Evolutionary conservation across 2,329 filamentous ascomycete genomes (phyloP), one percentile per base, ranked within the genome.

Genomic region (Ramularia endophylla): DNA sequence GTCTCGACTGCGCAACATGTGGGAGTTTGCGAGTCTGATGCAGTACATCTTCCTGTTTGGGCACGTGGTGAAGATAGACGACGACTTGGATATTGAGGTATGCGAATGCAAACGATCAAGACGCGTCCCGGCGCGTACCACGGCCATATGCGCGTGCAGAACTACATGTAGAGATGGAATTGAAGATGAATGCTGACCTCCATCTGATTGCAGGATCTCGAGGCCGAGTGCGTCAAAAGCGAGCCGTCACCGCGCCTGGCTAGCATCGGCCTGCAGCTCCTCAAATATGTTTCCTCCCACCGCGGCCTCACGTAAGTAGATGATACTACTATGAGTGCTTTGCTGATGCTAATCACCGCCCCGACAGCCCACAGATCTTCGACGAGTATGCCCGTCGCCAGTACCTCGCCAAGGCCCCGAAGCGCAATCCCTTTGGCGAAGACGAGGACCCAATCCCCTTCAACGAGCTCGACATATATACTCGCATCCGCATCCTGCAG

Each of bases 41-140:
- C 90, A 98, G 67, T 98, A 88, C 76, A 86, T 97, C 47, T 85
- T 83, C 62, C 78, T 90, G 29, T 98, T 98, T 64, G 89, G 90
- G 47, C 81, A 84, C 57, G 81, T 81, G 31, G 81, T 94, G 62
- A 95, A 94, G 69, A 85, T 97, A 52, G 83, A 92, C 55, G 85
- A 94, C 48, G 81, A 84, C 59, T 75, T 95, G 49, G 87, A 90
- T 59, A 85, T 95, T 51, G 89, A 97, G 70, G 92, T 95, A 78
- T 19, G 17, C 18, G 16, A 22, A 18, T 13, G 32, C 15, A 15
- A 18, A 28, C 11, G 6, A 25, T 6, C 22, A 25, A 25, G 22
- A 25, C 22, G 22, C 22, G 22, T 25, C 22, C 22, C 22, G 22
- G 22, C 22, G 22, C 22, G 22, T 25, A 25, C n/a, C n/a, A n/a